phyloP scores from a whole-genome alignment of 768 basidiomycete genomes.

The Epithele typhae region DNA sequence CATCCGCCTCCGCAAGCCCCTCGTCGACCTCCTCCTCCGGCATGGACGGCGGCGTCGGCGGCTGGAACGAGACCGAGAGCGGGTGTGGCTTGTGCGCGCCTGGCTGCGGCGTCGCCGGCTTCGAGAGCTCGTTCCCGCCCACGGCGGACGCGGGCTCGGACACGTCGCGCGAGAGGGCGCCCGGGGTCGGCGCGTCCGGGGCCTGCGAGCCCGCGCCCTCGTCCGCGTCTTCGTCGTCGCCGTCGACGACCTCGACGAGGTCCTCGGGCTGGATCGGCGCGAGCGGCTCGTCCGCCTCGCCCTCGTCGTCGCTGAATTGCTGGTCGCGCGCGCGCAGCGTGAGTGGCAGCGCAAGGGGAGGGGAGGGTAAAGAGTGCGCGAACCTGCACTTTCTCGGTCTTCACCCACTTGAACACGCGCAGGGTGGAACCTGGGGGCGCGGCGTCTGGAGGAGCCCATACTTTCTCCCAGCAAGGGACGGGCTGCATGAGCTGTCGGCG shows the following conservation, averaged over 20 bases:
- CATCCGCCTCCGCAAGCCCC: conserved; percentile 48
- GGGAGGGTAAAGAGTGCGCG: not conserved
- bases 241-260: conserved; percentile 72
- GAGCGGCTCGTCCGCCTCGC: conserved; percentile 71
- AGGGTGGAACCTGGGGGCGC: conserved; percentile 52
- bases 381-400: conserved; percentile 76
- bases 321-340: conserved; percentile 27
- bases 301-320: conserved; percentile 90
- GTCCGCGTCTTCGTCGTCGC: conserved; percentile 74
- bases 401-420: conserved; percentile 74
- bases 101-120: conserved; percentile 65
- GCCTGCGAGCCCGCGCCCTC: conserved; percentile 42
- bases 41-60: conserved; percentile 35
- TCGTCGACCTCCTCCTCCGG: conserved; percentile 30
- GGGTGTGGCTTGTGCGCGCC: conserved; percentile 65
- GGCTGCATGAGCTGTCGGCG: conserved; percentile 86
- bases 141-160: conserved; percentile 31
- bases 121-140: conserved; percentile 36
- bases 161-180: conserved; percentile 28
- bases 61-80: conserved; percentile 48
- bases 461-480: conserved; percentile 83
- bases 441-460: conserved; percentile 59
- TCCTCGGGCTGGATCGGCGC: conserved; percentile 75
- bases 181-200: conserved; percentile 29
- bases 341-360: not conserved